Conservation (phyloP, 2,329 filamentous ascomycete species). For the Verticillium tricorpus region DNA sequence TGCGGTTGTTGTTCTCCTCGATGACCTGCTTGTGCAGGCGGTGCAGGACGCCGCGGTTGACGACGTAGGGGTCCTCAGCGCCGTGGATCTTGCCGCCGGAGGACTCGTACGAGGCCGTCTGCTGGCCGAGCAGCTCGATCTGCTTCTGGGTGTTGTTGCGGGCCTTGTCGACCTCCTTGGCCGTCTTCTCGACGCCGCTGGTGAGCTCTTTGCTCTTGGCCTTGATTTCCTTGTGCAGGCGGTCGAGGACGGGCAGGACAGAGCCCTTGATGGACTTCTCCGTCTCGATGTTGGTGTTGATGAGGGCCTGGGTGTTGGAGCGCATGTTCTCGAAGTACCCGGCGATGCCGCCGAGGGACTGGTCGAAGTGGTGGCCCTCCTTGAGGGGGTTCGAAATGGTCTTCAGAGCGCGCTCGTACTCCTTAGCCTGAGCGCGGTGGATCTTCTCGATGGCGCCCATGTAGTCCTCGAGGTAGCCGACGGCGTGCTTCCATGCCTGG, state of each 20-base stretch:
- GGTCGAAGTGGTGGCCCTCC: constrained; percentile 91
- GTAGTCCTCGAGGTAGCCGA: constrained; percentile 88
- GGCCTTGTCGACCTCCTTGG: constrained; percentile 89
- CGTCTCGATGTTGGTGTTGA: constrained; percentile 86
- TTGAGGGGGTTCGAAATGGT: constrained; percentile 79
- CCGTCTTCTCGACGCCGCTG: constrained; percentile 73
- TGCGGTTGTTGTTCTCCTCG: constrained; percentile 93
- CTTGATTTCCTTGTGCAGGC: constrained; percentile 94
- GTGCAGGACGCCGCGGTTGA: constrained; percentile 76
- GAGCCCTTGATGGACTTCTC: constrained; percentile 84
- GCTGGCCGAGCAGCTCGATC: constrained; percentile 86
- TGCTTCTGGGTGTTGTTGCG: constrained; percentile 87
- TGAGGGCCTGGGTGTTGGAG: constrained; percentile 83
- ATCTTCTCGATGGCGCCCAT: constrained; percentile 80
- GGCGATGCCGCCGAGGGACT: constrained; percentile 79
- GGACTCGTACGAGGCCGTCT: constrained; percentile 76
- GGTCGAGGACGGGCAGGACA: constrained; percentile 83
- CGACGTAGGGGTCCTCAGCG: constrained; percentile 79
- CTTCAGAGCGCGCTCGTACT: constrained; percentile 94
- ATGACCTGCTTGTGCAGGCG: constrained; percentile 85
- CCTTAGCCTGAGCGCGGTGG: constrained; percentile 80
- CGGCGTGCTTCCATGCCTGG: constrained; percentile 93
- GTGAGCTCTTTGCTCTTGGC: constrained; percentile 88
- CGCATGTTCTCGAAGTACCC: constrained; percentile 93
- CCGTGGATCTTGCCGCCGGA: constrained; percentile 66